Percentiles rank a stretch among this genome's conserved stretches.
phyloP scores from a whole-genome alignment of 2,329 filamentous ascomycete genomes.

The Aureobasidium sp. region DNA sequence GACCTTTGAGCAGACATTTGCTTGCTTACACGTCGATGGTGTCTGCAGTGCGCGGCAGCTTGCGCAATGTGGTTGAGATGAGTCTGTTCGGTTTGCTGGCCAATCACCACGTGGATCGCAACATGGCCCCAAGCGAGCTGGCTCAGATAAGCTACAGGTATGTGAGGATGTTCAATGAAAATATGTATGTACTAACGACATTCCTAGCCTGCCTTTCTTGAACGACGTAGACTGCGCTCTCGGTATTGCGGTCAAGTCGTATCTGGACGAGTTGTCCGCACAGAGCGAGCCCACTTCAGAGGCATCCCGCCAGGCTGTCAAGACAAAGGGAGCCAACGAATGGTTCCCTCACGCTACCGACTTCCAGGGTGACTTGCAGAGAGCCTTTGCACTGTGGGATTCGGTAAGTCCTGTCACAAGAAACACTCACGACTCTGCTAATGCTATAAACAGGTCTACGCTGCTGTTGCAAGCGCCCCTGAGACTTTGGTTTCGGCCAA shows the following conservation, averaged over 20 bases:
- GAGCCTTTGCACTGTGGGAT: slow-evolving; percentile 59
- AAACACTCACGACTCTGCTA: neutral
- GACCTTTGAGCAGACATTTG: slow-evolving; percentile 83
- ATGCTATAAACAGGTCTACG: slow-evolving; percentile 42
- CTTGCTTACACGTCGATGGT: slow-evolving; percentile 80
- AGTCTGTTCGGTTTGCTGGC: slow-evolving; percentile 74
- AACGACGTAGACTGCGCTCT: slow-evolving; percentile 67
- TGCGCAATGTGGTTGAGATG: slow-evolving; percentile 80
- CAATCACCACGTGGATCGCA: slow-evolving; percentile 68
- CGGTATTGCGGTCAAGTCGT: slow-evolving; percentile 73
- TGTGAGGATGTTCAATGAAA: slow-evolving; percentile 22
- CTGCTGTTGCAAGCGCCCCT: slow-evolving; percentile 50
- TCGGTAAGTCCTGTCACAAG: slow-evolving; percentile 42
- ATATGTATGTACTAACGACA: neutral
- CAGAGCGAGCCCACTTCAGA: slow-evolving; percentile 48
- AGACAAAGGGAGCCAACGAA: slow-evolving; percentile 45
- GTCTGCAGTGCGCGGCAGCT: slow-evolving; percentile 66
- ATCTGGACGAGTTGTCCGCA: slow-evolving; percentile 63
- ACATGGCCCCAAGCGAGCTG: slow-evolving; percentile 42
- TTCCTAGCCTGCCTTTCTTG: slow-evolving; percentile 54
- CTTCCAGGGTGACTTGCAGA: slow-evolving; percentile 51
- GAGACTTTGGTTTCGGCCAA: slow-evolving; percentile 38
- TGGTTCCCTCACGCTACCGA: slow-evolving; percentile 57
- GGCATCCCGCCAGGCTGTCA: slow-evolving; percentile 44
- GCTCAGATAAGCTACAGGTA: slow-evolving; percentile 67